Conservation (phyloP, 441 rosid species). For the Pelargonium fulgidum region DNA sequence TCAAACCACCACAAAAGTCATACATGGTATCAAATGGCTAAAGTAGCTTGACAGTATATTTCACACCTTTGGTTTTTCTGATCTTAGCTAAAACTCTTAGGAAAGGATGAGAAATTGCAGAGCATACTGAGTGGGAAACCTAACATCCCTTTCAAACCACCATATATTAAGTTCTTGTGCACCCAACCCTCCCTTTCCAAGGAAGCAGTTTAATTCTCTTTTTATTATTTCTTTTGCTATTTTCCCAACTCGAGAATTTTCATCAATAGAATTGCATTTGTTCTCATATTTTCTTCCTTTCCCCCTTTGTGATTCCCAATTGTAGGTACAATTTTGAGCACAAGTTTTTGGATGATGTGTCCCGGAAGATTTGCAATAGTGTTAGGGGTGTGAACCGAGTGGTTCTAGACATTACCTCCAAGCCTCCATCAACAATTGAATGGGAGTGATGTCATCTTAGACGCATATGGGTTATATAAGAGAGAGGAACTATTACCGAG, state of each 20-base stretch:
- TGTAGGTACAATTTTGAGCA: no score
- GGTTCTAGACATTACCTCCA: conserved; percentile 84
- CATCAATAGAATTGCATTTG: no score
- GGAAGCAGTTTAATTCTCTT: background rate
- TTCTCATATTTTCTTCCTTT: no score
- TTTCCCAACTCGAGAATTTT: no score
- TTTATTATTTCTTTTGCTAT: no score
- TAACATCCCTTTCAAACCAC: background rate
- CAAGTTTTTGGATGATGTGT: conserved; percentile 58
- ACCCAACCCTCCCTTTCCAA: background rate
- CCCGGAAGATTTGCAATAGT: conserved; percentile 71
- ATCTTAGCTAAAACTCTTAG: no score
- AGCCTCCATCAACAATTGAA: conserved; percentile 94
- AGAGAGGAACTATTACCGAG: no score
- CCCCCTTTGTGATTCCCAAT: no score
- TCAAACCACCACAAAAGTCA: background rate
- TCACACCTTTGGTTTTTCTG: no score
- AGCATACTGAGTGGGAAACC: background rate
- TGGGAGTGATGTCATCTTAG: conserved; percentile 52
- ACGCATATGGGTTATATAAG: no score
- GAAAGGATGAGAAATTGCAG: background rate
- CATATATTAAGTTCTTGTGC: background rate
- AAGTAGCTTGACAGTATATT: no score
- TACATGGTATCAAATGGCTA: background rate
- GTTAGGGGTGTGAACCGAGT: conserved; percentile 89